Base-by-base conservation (phyloP, 2,329 filamentous ascomycete genomes). In the Exutisphaerella laricina region DNA sequence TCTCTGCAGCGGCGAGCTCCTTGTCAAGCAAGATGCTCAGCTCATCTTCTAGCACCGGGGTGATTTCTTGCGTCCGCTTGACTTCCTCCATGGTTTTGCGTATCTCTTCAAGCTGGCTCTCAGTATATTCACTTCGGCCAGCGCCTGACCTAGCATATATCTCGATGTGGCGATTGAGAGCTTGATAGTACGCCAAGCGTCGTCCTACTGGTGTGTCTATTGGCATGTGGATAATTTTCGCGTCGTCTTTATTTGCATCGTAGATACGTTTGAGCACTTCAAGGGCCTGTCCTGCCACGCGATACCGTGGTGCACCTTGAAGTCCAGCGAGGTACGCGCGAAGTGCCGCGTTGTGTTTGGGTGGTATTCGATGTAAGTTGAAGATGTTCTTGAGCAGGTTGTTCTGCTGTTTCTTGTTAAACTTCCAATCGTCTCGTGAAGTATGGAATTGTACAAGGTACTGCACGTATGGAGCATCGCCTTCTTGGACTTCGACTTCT, bases 381-480 rank as follows among this genome's bases (percentile, higher is more conserved):
- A 94, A 86, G 33, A 85, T 69, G 69, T 94, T 81, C 64, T 92
- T 90, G 60, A 96, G 78, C 9, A 96, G 72, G 55, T 86, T 79
- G 41, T 82, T 86, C 66, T 96, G 89, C 60, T 88, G 80, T 56
- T 88, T 89, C 70, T 96, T 96, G 71, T 94, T 94, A 72, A 96
- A 97, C 66, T 95, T 96, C 90, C 90, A 97, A 55, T 72, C 73
- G 7, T 75, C 70, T 45, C 80, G 80, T 48, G 80, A 75, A 42
- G 75, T 75, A 66, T 85, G 74, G 74, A 88, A 95, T 60, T 82
- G 79, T 34, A 74, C 74, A 32, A 96, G 76, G 62, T 96, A 96
- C 40, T 78, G 73, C 12, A 94, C 72, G 45, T 88, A 82, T 10
- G 82, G 76, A n/a, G n/a, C n/a, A 34, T 78, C 73, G 42, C 33